These are phyloP conservation scores for Sugiyamaella pinicola DNA, from an alignment of 1,139 yeast species.

Conservation along the genomic window DNA sequence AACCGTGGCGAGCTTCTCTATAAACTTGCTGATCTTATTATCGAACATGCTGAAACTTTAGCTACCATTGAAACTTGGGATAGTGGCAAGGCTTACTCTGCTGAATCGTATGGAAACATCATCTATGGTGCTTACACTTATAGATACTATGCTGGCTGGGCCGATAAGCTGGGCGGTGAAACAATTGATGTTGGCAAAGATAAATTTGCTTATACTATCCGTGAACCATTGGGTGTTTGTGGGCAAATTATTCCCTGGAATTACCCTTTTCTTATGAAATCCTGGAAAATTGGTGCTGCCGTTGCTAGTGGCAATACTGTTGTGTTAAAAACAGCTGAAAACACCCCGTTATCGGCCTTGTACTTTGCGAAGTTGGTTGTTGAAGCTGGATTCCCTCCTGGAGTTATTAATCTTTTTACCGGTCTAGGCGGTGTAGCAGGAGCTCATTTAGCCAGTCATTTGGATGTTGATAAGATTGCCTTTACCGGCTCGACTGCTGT, in stretches of 20 bases:
- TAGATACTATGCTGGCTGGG: slow-evolving; percentile 80
- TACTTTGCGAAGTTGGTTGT: slow-evolving; percentile 59
- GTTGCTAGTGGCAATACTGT: slow-evolving; percentile 76
- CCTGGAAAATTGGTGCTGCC: slow-evolving; percentile 85
- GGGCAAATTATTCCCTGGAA: slow-evolving; percentile 91
- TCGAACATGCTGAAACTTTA: slow-evolving; percentile 58
- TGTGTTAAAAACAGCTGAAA: slow-evolving; percentile 75
- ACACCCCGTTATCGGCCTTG: slow-evolving; percentile 76
- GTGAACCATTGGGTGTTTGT: slow-evolving; percentile 79
- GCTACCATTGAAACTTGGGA: slow-evolving; percentile 81
- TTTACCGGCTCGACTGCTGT: slow-evolving; percentile 87
- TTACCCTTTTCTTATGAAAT: slow-evolving; percentile 79
- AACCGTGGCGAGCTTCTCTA: slow-evolving; percentile 59
- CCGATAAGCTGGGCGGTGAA: slow-evolving; percentile 68
- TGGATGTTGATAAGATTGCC: slow-evolving; percentile 73
- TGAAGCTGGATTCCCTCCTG: slow-evolving; percentile 77
- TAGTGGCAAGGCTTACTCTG: slow-evolving; percentile 68
- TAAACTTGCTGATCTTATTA: slow-evolving; percentile 68
- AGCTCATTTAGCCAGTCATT: slow-evolving; percentile 69
- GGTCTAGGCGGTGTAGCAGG: slow-evolving; percentile 75
- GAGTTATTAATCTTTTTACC: slow-evolving; percentile 71
- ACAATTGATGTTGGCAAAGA: slow-evolving; percentile 65
- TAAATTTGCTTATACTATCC: slow-evolving; percentile 60
- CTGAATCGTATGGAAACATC: slow-evolving; percentile 59
- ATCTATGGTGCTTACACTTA: slow-evolving; percentile 56